Base-by-base conservation (phyloP, 2,329 filamentous ascomycete species). In the Lachnellula arida region DNA sequence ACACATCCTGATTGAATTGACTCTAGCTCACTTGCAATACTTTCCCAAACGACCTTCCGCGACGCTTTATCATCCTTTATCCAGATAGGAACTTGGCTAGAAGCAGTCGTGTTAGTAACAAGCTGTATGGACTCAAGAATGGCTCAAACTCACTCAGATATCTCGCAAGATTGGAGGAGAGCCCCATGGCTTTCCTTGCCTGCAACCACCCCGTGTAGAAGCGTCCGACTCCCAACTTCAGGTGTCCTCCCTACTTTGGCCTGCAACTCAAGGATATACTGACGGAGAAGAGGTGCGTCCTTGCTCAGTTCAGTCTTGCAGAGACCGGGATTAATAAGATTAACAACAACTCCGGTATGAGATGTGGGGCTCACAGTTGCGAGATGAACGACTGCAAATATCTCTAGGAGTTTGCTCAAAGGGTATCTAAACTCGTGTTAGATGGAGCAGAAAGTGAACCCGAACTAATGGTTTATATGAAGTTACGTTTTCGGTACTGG, bases 321-420 rank as follows among this genome's bases (percentile, higher is more conserved):
- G n/a, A 68, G 51, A 7, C 69, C 70, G 2, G 68, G 70, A 34
- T 56, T 59, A 14, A 70, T 60, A 19, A 60, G 12, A 11, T 60
- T 60, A 8, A 70, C 40, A n/a, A 68, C 54, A 4, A 70, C 67
- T 22, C 68, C 65, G 17, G 59, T 62, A 17, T 56, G 54, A 49
- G 62, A 64, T 19, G 66, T 52, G 0, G 65, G 65, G 34, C 57
- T 39, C 23, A 63, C 17, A 22, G 44, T 32, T 37, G 67, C 62
- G 22, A 69, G 55, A n/a, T 65, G 6, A 63, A 51, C 3, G 62
- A 53, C 43, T 63, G 58, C 57, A 11, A 79, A 64, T 5, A 80
- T 69, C 61, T 78, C 71, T 12, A 81, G 66, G 12, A 81, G 65
- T 63, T 81, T 81, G 51, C 73, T 75, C 22, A 72, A 58, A 11